Percentiles rank a stretch among this genome's conserved stretches.
Evolutionary conservation across 345 rosid genomes (phyloP).

Genomic region (Hypericum perforatum): DNA sequence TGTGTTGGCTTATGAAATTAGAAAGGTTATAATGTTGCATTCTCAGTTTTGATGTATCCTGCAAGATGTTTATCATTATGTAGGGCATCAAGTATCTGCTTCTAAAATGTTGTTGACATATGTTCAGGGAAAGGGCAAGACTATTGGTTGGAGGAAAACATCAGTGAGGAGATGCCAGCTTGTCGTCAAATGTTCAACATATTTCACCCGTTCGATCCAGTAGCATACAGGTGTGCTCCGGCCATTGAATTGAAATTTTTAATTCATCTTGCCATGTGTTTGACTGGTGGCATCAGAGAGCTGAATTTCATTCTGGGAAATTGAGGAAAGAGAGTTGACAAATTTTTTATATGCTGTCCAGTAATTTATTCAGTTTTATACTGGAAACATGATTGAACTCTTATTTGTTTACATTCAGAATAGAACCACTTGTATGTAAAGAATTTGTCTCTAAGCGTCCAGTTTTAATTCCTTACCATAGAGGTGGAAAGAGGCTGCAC

Average conservation of each 20-base stretch:
- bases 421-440: constrained; percentile 93
- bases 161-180: constrained; percentile 85
- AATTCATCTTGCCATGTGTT: background rate
- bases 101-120: constrained; percentile 3
- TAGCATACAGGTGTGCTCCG: constrained; percentile 76
- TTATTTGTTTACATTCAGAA: constrained; percentile 33
- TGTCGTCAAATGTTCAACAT: constrained; percentile 96
- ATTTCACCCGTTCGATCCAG: constrained; percentile 96
- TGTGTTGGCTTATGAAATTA: too few species aligned
- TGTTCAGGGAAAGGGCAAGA: constrained; percentile 71
- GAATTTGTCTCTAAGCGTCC: constrained; percentile 61
- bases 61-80: background rate
- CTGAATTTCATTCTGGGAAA: background rate
- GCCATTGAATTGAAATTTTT: background rate
- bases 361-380: background rate
- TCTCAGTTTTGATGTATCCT: background rate
- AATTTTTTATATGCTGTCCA: background rate
- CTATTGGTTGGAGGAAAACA: constrained; percentile 79
- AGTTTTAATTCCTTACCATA: constrained; percentile 84
- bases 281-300: too few species aligned
- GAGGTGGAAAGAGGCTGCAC: constrained; percentile 93
- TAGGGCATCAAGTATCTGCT: background rate
- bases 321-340: background rate
- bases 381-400: constrained; percentile 1
- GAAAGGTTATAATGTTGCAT: too few species aligned